These are phyloP conservation scores for Antrodiella citrinella DNA, from an alignment of 768 basidiomycete genomes.

Conservation along the genomic window DNA sequence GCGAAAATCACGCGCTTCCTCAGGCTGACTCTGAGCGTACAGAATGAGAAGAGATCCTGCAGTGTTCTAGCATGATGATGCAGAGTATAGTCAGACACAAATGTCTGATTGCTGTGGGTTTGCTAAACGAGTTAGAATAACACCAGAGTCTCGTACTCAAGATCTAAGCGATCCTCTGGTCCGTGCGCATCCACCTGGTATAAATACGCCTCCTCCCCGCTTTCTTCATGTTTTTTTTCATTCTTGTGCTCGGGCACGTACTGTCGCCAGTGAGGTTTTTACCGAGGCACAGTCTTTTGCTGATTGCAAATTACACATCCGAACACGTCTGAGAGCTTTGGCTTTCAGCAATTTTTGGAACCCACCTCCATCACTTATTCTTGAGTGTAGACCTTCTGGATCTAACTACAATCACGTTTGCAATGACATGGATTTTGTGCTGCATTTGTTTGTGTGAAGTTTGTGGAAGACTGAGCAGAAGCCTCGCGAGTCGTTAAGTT, in stretches of 20 bases:
- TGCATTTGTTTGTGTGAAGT: not conserved
- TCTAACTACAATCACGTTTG: too few species aligned
- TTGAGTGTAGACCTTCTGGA: not conserved
- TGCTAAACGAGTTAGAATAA: not conserved
- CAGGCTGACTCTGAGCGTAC: too few species aligned
- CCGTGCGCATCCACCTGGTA: slow-evolving; percentile 47
- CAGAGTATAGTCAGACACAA: too few species aligned
- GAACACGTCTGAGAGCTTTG: slow-evolving; percentile 87
- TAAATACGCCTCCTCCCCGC: slow-evolving; percentile 17
- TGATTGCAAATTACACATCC: slow-evolving; percentile 98
- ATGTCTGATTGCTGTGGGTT: too few species aligned
- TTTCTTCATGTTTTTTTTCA: slow-evolving; percentile 25
- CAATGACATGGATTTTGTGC: not conserved
- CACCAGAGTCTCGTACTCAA: not conserved
- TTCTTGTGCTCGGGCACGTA: slow-evolving; percentile 94
- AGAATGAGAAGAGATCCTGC: too few species aligned
- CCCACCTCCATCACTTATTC: slow-evolving; percentile 16
- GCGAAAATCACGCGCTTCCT: not conserved
- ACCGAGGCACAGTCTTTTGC: slow-evolving; percentile 94
- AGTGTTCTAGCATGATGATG: too few species aligned
- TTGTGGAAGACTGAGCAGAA: too few species aligned
- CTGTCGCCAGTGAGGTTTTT: slow-evolving; percentile 93
- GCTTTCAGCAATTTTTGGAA: slow-evolving; percentile 90
- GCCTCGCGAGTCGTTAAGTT: too few species aligned
- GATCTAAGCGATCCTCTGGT: slow-evolving; percentile 25